Evolutionary conservation across 2,329 filamentous ascomycete species (phyloP).

Genomic region (Ophiostoma sp.): DNA sequence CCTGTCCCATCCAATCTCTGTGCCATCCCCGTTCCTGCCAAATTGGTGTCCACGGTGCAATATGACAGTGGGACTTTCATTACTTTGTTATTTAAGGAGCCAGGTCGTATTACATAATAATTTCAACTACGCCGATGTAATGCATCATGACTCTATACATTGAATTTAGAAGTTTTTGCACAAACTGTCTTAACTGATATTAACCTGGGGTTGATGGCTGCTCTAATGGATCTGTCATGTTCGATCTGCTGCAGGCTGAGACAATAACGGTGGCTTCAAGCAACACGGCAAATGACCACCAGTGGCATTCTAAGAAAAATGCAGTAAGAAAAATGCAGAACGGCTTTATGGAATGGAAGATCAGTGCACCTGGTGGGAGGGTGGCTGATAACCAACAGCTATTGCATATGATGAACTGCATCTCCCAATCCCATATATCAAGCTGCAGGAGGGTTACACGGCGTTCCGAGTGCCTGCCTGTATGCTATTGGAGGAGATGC

Average conservation of each 20-base stretch:
- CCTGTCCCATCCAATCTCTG: not conserved
- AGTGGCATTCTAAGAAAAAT: not conserved
- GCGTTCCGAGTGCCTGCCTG: not conserved
- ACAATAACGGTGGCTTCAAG: not conserved
- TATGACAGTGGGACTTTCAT: conserved; percentile 10
- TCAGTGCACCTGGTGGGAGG: too few species aligned
- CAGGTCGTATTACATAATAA: not conserved
- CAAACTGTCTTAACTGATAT: not conserved
- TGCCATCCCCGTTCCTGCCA: conserved; percentile 6
- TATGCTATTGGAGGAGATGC: not conserved
- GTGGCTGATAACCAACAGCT: not conserved
- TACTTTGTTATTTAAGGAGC: not conserved
- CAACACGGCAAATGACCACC: not conserved
- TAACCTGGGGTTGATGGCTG: not conserved
- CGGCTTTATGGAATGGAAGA: too few species aligned
- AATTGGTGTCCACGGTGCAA: conserved; percentile 8
- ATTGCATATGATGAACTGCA: not conserved
- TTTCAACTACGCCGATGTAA: not conserved
- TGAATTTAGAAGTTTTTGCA: not conserved
- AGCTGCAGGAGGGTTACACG: conserved; percentile 8
- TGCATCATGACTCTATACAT: not conserved
- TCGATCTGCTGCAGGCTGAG: not conserved
- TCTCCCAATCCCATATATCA: not conserved
- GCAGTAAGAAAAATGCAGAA: not conserved
- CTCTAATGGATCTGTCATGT: not conserved